These are phyloP conservation scores for Fusarium equiseti DNA, from an alignment of 2,329 filamentous ascomycete species.

Conservation along the genomic window DNA sequence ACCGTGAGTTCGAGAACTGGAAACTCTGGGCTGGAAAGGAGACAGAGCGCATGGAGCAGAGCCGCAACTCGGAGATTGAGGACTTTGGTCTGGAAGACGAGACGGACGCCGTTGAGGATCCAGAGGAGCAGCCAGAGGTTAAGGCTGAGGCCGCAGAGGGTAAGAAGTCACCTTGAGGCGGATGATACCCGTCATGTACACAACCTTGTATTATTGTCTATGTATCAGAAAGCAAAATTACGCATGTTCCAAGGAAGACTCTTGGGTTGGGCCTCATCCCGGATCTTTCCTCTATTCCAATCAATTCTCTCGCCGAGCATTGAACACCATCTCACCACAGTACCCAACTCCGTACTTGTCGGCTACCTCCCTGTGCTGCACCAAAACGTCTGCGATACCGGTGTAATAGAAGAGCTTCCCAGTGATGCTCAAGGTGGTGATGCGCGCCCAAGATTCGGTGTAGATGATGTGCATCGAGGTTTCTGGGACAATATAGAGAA, in stretches of 20 bases:
- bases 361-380: slow-evolving; percentile 80
- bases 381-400: slow-evolving; percentile 79
- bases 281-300: slow-evolving; percentile 7
- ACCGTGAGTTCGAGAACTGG: slow-evolving; percentile 85
- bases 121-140: slow-evolving; percentile 45
- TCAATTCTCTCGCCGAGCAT: slow-evolving; percentile 49
- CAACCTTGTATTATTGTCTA: slow-evolving; percentile 43
- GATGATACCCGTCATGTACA: slow-evolving; percentile 43
- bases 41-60: slow-evolving; percentile 57
- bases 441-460: slow-evolving; percentile 92
- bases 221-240: slow-evolving; percentile 40
- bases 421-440: slow-evolving; percentile 84
- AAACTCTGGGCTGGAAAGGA: slow-evolving; percentile 77
- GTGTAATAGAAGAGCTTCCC: slow-evolving; percentile 77
- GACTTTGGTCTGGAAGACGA: slow-evolving; percentile 57
- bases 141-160: slow-evolving; percentile 38
- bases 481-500: slow-evolving; percentile 59
- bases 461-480: slow-evolving; percentile 80
- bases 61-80: slow-evolving; percentile 58
- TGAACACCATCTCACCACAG: slow-evolving; percentile 57
- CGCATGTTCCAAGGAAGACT: slow-evolving; percentile 26
- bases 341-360: slow-evolving; percentile 57
- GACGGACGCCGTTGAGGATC: slow-evolving; percentile 43
- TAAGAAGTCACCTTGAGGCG: slow-evolving; percentile 34
- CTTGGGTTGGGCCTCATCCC: neutral